phyloP scores from a whole-genome alignment of 2,329 filamentous ascomycete genomes.

The Lachnellula occidentalis region DNA sequence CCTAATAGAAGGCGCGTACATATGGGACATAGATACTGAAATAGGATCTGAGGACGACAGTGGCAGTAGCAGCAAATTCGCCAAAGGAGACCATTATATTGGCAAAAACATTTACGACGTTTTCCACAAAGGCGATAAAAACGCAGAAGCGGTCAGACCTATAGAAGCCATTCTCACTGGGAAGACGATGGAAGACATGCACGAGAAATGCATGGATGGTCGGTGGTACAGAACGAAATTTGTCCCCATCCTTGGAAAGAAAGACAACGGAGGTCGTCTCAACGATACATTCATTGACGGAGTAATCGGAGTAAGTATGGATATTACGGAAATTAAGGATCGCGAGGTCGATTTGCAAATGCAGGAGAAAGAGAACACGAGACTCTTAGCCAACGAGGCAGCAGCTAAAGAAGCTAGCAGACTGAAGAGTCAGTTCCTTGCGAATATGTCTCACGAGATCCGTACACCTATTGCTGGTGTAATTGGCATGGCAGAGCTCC shows the following conservation, averaged over 20 bases:
- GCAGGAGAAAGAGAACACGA: constrained; percentile 63
- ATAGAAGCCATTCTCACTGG: constrained; percentile 63
- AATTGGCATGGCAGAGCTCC: constrained; percentile 72
- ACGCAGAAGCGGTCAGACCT: constrained; percentile 41
- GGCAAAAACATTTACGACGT: constrained; percentile 61
- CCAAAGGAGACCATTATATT: constrained; percentile 35
- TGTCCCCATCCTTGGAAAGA: constrained; percentile 57
- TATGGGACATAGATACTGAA: constrained; percentile 40
- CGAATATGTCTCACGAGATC: constrained; percentile 80
- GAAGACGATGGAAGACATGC: constrained; percentile 51
- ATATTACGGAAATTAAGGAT: constrained; percentile 66
- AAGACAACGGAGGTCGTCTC: constrained; percentile 45
- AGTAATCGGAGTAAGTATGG: constrained; percentile 74
- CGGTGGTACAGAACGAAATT: constrained; percentile 69
- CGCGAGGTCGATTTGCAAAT: constrained; percentile 57
- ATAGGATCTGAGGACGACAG: constrained; percentile 33
- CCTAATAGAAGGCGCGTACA: constrained; percentile 64
- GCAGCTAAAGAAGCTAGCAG: constrained; percentile 76
- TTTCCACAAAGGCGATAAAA: constrained; percentile 39
- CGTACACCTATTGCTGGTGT: constrained; percentile 75
- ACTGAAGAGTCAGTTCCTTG: constrained; percentile 74
- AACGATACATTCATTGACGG: constrained; percentile 55
- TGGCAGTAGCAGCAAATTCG: constrained; percentile 10
- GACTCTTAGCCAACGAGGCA: constrained; percentile 66
- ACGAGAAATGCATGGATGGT: constrained; percentile 48